Conservation (phyloP, 306 rosid species). For the Castanea mollissima region DNA sequence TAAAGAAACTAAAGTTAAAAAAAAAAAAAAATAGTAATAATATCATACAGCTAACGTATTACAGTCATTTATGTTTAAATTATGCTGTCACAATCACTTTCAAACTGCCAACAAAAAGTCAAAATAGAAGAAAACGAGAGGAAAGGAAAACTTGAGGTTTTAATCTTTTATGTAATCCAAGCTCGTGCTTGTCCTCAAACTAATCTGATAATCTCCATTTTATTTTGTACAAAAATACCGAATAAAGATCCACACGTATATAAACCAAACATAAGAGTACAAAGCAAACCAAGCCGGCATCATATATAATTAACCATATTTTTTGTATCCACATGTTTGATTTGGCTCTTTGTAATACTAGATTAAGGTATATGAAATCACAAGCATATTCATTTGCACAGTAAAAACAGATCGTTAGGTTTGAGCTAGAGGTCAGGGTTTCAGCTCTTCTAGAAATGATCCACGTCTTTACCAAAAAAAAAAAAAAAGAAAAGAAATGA, state of each 20-base stretch:
- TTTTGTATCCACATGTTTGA: neutral
- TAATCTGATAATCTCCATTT: neutral
- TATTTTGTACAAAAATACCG: neutral
- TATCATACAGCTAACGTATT: too few species aligned
- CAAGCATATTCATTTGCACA: neutral
- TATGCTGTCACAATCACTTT: neutral
- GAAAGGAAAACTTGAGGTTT: neutral
- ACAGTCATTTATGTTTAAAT: too few species aligned
- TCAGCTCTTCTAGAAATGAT: neutral
- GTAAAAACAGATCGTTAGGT: neutral
- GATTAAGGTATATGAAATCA: neutral
- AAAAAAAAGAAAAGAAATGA: too few species aligned
- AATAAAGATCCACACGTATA: neutral
- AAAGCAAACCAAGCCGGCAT: neutral
- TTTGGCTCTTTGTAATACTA: neutral
- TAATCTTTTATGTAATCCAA: neutral
- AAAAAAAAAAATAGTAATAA: too few species aligned
- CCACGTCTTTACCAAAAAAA: neutral
- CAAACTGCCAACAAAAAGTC: neutral
- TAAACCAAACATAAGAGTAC: neutral
- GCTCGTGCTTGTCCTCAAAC: neutral
- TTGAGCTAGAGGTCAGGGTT: neutral
- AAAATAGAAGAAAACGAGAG: neutral
- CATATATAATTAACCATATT: neutral
- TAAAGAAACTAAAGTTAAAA: too few species aligned